A percentile compares a stretch with the other conserved stretches of the same genome.
Conservation (phyloP, 345 rosid species). For the Gossypium longicalyx region DNA sequence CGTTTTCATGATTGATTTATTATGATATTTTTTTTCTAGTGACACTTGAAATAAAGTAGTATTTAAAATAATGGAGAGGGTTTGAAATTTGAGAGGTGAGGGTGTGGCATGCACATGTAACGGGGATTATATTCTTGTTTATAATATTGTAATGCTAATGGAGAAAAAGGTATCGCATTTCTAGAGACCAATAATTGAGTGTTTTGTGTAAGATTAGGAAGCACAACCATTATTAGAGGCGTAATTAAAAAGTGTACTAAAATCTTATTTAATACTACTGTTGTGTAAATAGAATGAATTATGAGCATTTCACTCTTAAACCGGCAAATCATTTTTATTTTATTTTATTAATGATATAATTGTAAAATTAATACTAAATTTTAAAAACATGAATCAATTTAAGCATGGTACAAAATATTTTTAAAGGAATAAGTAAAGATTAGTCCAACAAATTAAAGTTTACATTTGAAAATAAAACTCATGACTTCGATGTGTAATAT, state of each 20-base stretch:
- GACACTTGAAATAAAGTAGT: not conserved
- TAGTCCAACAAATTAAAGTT: no score
- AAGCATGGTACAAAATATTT: no score
- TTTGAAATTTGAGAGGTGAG: not conserved
- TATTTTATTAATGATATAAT: no score
- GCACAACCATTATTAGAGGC: constrained; percentile 15
- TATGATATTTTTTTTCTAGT: not conserved
- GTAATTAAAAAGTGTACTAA: not conserved
- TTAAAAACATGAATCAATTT: no score
- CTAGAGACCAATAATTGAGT: constrained; percentile 27
- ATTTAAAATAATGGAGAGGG: not conserved
- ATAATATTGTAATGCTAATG: constrained; percentile 2
- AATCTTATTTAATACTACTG: not conserved
- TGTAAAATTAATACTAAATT: no score
- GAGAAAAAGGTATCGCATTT: not conserved
- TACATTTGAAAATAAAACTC: no score
- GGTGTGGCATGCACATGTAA: not conserved
- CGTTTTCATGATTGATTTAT: constrained; percentile 8
- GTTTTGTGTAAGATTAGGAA: constrained; percentile 29
- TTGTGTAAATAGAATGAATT: not conserved
- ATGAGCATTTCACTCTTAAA: not conserved
- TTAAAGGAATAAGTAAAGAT: no score
- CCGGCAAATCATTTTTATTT: no score
- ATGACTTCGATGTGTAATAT: no score
- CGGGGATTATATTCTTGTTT: not conserved